Evolutionary conservation across 1,284 basidiomycete genomes (phyloP).

Genomic region (Sparassis latifolia): DNA sequence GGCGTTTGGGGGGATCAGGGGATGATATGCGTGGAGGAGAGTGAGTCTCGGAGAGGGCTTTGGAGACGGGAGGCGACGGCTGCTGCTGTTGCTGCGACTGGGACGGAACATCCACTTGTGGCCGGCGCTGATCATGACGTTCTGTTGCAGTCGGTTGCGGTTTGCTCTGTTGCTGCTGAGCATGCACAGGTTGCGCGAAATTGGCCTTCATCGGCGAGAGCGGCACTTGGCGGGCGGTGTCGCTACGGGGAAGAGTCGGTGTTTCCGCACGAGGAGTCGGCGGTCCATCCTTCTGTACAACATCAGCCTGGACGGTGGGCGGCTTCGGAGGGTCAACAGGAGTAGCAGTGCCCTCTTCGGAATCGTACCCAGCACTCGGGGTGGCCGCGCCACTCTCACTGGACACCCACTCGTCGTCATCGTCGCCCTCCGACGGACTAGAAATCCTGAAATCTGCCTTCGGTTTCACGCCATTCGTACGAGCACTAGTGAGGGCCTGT

Average conservation of each 20-base stretch:
- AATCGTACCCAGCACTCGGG: constrained; percentile 39
- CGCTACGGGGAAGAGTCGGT: constrained; percentile 28
- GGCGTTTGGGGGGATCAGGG: constrained; percentile 22
- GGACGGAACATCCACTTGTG: constrained; percentile 8
- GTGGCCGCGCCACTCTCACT: constrained; percentile 69
- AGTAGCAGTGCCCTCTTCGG: constrained; percentile 33
- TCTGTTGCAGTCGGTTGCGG: constrained; percentile 6
- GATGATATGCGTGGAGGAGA: constrained; percentile 34
- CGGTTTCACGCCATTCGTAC: constrained; percentile 29
- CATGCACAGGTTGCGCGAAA: constrained; percentile 9
- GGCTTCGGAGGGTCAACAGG: constrained; percentile 20
- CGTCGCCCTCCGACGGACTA: constrained; percentile 42
- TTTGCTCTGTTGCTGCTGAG: constrained; percentile 4
- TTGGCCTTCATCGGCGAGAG: constrained; percentile 13
- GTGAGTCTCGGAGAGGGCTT: constrained; percentile 35
- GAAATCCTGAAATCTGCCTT: constrained; percentile 57
- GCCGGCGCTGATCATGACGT: constrained; percentile 15
- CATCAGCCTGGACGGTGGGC: constrained; percentile 14
- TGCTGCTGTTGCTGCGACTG: constrained; percentile 8
- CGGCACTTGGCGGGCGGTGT: constrained; percentile 19
- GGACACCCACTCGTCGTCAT: constrained; percentile 70
- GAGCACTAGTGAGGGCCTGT: constrained; percentile 26
- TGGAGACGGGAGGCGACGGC: constrained; percentile 20
- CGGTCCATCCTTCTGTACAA: constrained; percentile 9
- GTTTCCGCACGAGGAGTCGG: constrained; percentile 28